Evolutionary conservation across 176 grass and related monocot genomes (phyloP), one percentile per base, ranked within the genome.

Genomic region (Oryza rufipogon): DNA sequence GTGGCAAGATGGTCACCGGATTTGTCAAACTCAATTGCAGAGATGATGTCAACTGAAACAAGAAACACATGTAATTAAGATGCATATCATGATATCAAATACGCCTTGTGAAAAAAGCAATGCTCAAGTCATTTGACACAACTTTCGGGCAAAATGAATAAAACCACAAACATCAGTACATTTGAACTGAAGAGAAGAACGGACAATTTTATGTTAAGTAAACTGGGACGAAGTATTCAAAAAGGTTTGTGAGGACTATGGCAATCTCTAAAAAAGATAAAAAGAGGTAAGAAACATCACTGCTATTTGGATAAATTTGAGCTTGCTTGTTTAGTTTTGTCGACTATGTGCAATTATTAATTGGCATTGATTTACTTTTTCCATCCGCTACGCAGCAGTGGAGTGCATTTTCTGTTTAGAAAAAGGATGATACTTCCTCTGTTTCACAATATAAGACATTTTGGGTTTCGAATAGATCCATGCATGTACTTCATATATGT

Each of bases 1-100:
- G 89, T 94, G 22, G 92, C 92, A 82, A 94, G 92, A 94, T 94
- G 89, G 54, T 86, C 84, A 51, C 92, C 92, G n/a, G 87, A 87
- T 92, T 94, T 94, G 79, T 94, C 88, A 87, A 92, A 94, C 80
- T 94, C 92, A 68, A 94, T 94, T 80, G 92, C 81, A 38, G 92
- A 92, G 67, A 94, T 94, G 72, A 94, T 92, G 65, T 94, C 92
- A 79, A 92, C 92, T 94, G 84, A 82, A 87, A 79, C 60, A 91
- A 86, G 56, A 61, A 81, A 85, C 75, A 76, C 48, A 73, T 7
- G 26, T 78, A 36, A 69, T 74, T 38, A 78, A 86, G 11, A 73
- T 58, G 22, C 19, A 5, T 58, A n/a, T 56, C 54, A n/a, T 20
- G 6, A 72, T 44, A 87, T 26, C 46, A 26, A 70, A 78, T 16